These are phyloP conservation scores for Leucosporidium yakuticum DNA, from an alignment of 768 basidiomycete species.

Conservation along the genomic window DNA sequence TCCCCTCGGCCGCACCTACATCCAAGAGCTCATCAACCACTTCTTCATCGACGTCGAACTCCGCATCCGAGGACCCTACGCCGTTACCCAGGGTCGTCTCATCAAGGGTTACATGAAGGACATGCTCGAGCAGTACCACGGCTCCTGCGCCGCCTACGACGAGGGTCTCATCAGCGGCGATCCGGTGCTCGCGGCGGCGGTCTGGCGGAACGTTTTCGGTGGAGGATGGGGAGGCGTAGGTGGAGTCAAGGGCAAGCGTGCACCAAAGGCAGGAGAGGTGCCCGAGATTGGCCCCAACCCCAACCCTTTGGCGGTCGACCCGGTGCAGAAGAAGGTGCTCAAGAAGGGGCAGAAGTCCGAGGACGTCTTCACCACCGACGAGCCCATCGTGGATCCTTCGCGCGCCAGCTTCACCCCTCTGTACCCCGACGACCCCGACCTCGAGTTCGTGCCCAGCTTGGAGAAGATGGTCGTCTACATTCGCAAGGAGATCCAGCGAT, in stretches of 20 bases:
- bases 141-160: conserved; percentile 71
- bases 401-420: conserved; percentile 25
- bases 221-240: conserved; percentile 59
- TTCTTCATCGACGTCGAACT: conserved; percentile 93
- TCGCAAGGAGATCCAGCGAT: conserved; percentile 62
- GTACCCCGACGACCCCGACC: conserved; percentile 35
- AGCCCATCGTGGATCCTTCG: conserved; percentile 41
- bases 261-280: conserved; percentile 49
- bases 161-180: conserved; percentile 61
- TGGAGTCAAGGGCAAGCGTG: conserved; percentile 45
- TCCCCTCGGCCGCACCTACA: conserved; percentile 60
- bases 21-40: conserved; percentile 82
- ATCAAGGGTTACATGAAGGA: conserved; percentile 79
- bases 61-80: conserved; percentile 73
- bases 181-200: conserved; percentile 71
- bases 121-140: conserved; percentile 83
- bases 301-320: conserved; percentile 43
- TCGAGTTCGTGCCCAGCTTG: conserved; percentile 61
- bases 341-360: conserved; percentile 26
- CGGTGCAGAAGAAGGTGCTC: conserved; percentile 35
- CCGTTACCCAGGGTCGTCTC: conserved; percentile 55
- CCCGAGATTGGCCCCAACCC: conserved; percentile 49
- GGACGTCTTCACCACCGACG: conserved; percentile 53
- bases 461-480: conserved; percentile 63
- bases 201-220: conserved; percentile 89